phyloP scores from a whole-genome alignment of 306 rosid genomes.

The Ziziphus jujuba region DNA sequence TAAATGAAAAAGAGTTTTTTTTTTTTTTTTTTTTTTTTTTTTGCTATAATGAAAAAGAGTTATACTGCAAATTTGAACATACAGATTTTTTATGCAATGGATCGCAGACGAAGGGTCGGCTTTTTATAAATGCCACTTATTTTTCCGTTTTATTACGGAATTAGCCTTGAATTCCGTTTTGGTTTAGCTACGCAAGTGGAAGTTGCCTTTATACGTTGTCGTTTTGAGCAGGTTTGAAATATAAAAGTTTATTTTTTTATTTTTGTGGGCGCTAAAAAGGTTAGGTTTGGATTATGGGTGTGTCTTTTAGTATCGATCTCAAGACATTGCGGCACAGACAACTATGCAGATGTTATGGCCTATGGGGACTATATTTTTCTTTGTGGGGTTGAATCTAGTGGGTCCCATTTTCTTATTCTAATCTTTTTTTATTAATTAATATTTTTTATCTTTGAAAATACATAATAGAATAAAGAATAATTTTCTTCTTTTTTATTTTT shows the following conservation, averaged over 20 bases:
- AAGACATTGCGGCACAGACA: slow-evolving; percentile 15
- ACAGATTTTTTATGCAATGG: slow-evolving; percentile 24
- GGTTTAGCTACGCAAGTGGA: neutral
- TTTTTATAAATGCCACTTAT: neutral
- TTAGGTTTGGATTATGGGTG: slow-evolving; percentile 16
- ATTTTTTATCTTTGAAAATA: neutral
- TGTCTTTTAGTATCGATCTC: slow-evolving; percentile 15
- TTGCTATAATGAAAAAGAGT: too few relatives aligned
- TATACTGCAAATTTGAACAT: too few relatives aligned
- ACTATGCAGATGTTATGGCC: neutral
- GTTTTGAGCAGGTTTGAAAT: slow-evolving; percentile 3
- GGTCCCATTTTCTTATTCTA: slow-evolving; percentile 4
- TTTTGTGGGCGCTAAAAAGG: slow-evolving; percentile 27
- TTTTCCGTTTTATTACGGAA: neutral
- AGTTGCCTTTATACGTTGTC: neutral
- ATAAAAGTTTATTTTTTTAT: too few relatives aligned
- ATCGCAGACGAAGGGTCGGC: slow-evolving; percentile 19
- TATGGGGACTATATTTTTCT: neutral
- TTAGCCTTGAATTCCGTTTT: neutral
- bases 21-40: too few relatives aligned
- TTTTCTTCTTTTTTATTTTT: neutral
- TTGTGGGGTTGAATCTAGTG: neutral
- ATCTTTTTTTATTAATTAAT: neutral
- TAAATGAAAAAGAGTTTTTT: too few relatives aligned
- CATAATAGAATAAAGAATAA: neutral